Conservation (phyloP, 176 grass and related monocot species). For the Bothriochloa decipiens region DNA sequence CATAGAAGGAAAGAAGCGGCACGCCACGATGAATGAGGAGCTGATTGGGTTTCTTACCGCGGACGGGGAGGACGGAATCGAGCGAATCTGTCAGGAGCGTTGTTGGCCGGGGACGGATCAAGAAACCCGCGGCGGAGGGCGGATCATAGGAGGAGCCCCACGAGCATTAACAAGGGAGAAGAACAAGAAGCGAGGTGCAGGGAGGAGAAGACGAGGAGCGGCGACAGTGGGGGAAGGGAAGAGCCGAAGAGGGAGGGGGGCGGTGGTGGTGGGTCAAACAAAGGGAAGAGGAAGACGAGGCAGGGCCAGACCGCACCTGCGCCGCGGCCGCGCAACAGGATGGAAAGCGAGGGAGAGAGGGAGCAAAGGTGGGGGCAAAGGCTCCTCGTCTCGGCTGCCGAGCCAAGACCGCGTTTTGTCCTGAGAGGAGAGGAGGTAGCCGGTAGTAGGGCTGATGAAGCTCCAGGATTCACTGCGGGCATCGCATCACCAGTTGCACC, state of each 20-base stretch:
- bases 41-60: slow-evolving; percentile 13
- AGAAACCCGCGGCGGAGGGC: slow-evolving; percentile 29
- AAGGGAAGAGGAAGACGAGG: neutral
- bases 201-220: neutral
- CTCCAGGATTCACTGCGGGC: neutral
- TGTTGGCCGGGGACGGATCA: slow-evolving; percentile 32
- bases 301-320: neutral
- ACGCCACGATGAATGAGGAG: neutral
- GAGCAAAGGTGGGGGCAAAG: neutral
- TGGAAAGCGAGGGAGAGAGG: neutral
- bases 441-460: too few species aligned
- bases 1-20: neutral
- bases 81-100: slow-evolving; percentile 30
- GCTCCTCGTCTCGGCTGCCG: neutral
- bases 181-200: neutral
- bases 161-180: slow-evolving; percentile 14
- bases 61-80: neutral
- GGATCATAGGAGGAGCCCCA: slow-evolving; percentile 17
- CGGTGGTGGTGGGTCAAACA: slow-evolving; percentile 25
- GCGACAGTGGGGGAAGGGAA: neutral
- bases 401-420: slow-evolving; percentile 39
- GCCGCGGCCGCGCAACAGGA: slow-evolving; percentile 38
- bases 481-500: neutral
- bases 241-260: neutral
- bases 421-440: neutral